Evolutionary conservation across 345 rosid species (phyloP), one percentile per base, ranked within the genome.

Genomic region (Boechera stricta): DNA sequence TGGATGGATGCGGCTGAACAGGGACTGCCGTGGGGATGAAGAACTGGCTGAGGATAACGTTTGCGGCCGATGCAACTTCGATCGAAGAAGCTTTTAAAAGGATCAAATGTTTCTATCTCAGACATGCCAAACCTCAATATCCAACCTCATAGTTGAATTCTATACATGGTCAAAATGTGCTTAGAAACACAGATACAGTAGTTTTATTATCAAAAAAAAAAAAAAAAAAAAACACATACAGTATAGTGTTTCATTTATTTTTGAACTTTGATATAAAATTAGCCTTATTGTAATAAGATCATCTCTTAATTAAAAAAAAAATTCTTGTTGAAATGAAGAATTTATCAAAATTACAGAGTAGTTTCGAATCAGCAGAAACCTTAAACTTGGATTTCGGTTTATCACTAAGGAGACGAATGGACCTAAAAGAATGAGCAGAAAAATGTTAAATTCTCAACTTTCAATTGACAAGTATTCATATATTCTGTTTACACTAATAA

Each of bases 11-110:
- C 0, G 54, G 67, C 36, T 53, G 54, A 56, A 80, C 85, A 94
- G 98, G 98, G 69, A 84, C 92, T 15, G 90, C 97, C 0, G 95
- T 94, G 59, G 98, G 98, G 69, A 77, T 89, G 16, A 88, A 86
- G 62, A 78, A 92, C 71, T 92, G 98, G 97, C 62, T 92, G 7
- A 89, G 98, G 10, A 72, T 94, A 57, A 94, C 96, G 5, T 94
- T 92, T 44, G 98, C 97, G 1, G 95, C 78, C 0, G 95, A 94
- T 81, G 90, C 92, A 26, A 67, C 57, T 16, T 82, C 92, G 2
- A 89, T 89, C 0, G 94, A 85, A 79, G 97, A 90, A 83, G 97
- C 86, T 69, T 58, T 90, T 35, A 84, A 80, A 69, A 88, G 97
- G 78, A 64, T 94, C 39, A 88, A 88, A 70, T 73, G 84, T 21